These are phyloP conservation scores for Aspergillus pseudoviridinutans DNA, from an alignment of 2,329 filamentous ascomycete species.

Conservation along the genomic window DNA sequence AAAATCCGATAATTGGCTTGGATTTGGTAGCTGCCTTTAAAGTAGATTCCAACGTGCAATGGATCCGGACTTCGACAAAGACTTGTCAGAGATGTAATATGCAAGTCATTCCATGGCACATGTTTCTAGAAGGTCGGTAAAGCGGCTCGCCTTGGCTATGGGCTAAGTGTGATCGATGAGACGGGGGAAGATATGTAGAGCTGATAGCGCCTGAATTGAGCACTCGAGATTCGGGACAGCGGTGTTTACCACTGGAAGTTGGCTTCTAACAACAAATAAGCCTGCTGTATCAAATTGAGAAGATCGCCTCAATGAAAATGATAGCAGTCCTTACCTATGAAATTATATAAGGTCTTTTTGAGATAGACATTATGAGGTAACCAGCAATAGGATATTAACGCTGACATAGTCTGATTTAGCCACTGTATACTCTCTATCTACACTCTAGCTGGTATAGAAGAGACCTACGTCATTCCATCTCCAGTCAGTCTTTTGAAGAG, in stretches of 20 bases:
- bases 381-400: not conserved
- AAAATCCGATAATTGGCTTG: not conserved
- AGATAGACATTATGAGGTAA: not conserved
- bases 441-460: not conserved
- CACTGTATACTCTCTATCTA: too few relatives aligned
- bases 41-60: not conserved
- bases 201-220: not conserved
- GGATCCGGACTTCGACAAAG: not conserved
- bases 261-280: not conserved
- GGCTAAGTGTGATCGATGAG: not conserved
- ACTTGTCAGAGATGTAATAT: not conserved
- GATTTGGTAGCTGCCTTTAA: not conserved
- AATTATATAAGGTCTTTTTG: too few relatives aligned
- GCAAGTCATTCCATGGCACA: not conserved
- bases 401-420: too few relatives aligned
- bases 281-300: not conserved
- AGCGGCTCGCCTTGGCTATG: not conserved
- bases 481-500: not conserved
- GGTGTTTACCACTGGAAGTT: not conserved
- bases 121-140: not conserved
- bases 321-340: not conserved
- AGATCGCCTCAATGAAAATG: too few relatives aligned
- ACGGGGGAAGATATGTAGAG: not conserved
- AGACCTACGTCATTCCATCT: not conserved
- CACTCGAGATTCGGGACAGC: too few relatives aligned